A percentile compares a stretch with the other conserved stretches of the same genome.
These are phyloP conservation scores for Annulohypoxylon moriforme DNA, from an alignment of 495 filamentous ascomycete genomes.

Conservation along the genomic window DNA sequence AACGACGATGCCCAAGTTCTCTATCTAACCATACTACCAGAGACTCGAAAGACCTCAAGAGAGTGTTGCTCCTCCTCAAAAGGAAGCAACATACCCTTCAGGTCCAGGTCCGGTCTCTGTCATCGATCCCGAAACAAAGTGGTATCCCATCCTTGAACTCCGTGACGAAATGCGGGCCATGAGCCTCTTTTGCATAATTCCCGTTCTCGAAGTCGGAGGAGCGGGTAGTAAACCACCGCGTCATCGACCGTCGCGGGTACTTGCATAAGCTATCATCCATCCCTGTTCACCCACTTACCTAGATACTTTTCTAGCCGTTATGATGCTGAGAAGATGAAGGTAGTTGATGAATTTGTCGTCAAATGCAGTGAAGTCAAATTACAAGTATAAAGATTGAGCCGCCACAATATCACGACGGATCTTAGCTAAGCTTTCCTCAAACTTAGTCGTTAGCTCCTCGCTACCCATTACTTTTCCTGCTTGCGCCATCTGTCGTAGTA, in stretches of 20 bases:
- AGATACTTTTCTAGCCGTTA: neutral
- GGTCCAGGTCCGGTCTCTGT: conserved; percentile 29
- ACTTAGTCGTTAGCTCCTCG: conserved; percentile 88
- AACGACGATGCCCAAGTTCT: conserved; percentile 42
- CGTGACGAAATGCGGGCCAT: conserved; percentile 6
- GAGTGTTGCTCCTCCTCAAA: conserved; percentile 14
- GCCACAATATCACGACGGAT: conserved; percentile 92
- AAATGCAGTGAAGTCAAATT: conserved; percentile 16
- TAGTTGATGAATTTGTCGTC: neutral
- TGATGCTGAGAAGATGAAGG: neutral
- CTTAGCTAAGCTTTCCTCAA: conserved; percentile 84
- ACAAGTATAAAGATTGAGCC: conserved; percentile 91
- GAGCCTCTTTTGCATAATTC: neutral
- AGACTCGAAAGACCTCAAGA: conserved; percentile 29
- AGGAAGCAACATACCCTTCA: conserved; percentile 11
- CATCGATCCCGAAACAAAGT: conserved; percentile 40
- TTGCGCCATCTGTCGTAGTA: conserved; percentile 97
- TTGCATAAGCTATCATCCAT: neutral
- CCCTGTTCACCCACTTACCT: conserved; percentile 9
- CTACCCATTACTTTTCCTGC: conserved; percentile 97
- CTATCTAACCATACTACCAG: conserved; percentile 43
- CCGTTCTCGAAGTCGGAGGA: neutral
- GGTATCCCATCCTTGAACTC: conserved; percentile 42
- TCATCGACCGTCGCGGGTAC: neutral
- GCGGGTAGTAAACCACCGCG: neutral